Percentiles rank a stretch among this genome's conserved stretches.
Evolutionary conservation across 176 grass and related monocot genomes (phyloP).

Genomic region (Oryza glumipatula): DNA sequence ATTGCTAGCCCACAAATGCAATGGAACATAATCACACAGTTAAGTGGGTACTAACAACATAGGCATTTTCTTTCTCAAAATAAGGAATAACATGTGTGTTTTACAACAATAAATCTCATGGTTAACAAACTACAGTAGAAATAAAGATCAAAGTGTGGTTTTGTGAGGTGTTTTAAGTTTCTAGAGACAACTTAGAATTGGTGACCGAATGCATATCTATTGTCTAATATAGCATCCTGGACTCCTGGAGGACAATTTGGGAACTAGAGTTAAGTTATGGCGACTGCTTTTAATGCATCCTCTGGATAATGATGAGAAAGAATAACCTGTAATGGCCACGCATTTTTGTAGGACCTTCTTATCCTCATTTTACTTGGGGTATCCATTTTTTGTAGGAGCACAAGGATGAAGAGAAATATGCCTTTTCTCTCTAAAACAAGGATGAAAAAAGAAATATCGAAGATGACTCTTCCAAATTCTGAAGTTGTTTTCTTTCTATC

Average conservation of each 20-base stretch:
- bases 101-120: background rate
- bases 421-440: background rate
- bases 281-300: background rate
- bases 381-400: background rate
- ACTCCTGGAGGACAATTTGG: background rate
- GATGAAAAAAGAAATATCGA: background rate
- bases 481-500: background rate
- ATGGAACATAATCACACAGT: background rate
- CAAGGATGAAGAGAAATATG: background rate
- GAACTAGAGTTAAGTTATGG: background rate
- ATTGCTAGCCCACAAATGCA: slow-evolving; percentile 16
- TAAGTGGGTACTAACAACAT: background rate
- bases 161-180: slow-evolving; percentile 8
- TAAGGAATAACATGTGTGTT: slow-evolving; percentile 8
- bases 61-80: background rate
- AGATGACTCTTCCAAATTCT: slow-evolving; percentile 2
- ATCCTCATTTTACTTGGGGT: slow-evolving; percentile 13
- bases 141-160: background rate
- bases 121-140: background rate
- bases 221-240: background rate
- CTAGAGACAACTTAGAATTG: background rate
- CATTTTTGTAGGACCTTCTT: background rate
- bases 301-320: background rate
- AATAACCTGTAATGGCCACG: background rate
- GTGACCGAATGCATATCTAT: background rate